Evolutionary conservation across 495 filamentous ascomycete species (phyloP).

Genomic region (Neurospora intermedia): DNA sequence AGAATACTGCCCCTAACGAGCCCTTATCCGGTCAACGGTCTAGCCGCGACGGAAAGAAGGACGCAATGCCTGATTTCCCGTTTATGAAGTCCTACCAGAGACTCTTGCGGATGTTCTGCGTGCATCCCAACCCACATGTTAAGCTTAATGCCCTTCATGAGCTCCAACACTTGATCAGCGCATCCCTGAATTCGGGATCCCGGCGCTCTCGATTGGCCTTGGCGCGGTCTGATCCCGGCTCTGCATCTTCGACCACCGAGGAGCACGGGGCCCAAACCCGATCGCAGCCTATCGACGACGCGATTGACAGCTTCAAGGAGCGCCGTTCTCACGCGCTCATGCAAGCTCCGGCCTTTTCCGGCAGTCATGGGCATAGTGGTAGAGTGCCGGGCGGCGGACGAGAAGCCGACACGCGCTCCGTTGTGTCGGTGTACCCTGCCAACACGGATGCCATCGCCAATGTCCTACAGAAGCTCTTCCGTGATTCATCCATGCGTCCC

Average conservation of each 20-base stretch:
- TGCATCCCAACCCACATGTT: constrained; percentile 76
- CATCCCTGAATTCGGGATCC: constrained; percentile 50
- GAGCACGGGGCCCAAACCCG: constrained; percentile 18
- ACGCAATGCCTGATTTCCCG: constrained; percentile 48
- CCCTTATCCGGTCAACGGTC: constrained; percentile 25
- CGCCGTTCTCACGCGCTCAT: constrained; percentile 49
- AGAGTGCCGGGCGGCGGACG: constrained; percentile 14
- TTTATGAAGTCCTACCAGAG: constrained; percentile 67
- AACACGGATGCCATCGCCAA: constrained; percentile 70
- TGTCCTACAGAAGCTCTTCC: constrained; percentile 69
- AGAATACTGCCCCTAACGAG: constrained; percentile 32
- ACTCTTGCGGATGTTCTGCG: constrained; percentile 76
- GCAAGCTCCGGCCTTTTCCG: constrained; percentile 18
- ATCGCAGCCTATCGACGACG: constrained; percentile 45
- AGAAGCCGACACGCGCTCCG: constrained; percentile 32
- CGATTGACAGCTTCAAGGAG: constrained; percentile 59
- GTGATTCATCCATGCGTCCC: constrained; percentile 64
- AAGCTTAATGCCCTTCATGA: constrained; percentile 81
- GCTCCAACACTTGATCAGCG: constrained; percentile 68
- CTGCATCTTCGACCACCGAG: constrained; percentile 21
- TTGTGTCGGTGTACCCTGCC: constrained; percentile 30
- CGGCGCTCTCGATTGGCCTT: constrained; percentile 22
- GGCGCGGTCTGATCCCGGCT: constrained; percentile 26
- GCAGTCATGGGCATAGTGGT: constrained; percentile 19
- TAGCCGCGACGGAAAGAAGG: constrained; percentile 25